phyloP scores from a whole-genome alignment of 208 protist species.

The Trypanosoma congolense region DNA sequence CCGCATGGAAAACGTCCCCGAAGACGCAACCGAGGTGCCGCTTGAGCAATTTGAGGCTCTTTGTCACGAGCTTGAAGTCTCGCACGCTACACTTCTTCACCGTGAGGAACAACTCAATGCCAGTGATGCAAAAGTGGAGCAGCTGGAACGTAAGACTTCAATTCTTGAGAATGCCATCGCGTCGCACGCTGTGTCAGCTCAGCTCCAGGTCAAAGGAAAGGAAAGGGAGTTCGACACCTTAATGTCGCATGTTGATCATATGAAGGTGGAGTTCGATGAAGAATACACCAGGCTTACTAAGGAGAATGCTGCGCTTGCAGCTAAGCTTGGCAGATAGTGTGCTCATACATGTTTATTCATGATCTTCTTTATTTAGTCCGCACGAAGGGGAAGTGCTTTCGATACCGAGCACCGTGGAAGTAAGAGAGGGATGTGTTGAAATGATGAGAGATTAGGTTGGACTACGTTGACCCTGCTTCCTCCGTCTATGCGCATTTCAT shows the following conservation, averaged over 20 bases:
- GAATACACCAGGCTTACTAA: conserved; percentile 42
- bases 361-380: too few species aligned
- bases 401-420: too few species aligned
- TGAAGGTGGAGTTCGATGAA: conserved; percentile 48
- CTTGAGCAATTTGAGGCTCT: conserved; percentile 68
- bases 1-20: conserved; percentile 43
- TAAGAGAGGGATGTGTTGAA: too few species aligned
- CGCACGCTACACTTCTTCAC: conserved; percentile 52
- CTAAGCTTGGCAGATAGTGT: conserved; percentile 17
- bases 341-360: too few species aligned
- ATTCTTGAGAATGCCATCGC: conserved; percentile 69
- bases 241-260: conserved; percentile 37
- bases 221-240: conserved; percentile 54
- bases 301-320: conserved; percentile 43
- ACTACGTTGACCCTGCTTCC: too few species aligned
- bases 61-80: conserved; percentile 48
- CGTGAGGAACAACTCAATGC: conserved; percentile 66
- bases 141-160: conserved; percentile 61
- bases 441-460: too few species aligned
- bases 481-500: too few species aligned
- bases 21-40: conserved; percentile 55
- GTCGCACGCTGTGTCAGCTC: conserved; percentile 47
- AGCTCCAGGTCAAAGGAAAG: conserved; percentile 49
- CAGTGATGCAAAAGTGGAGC: conserved; percentile 69
- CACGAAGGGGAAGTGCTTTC: too few species aligned